Evolutionary conservation across 306 rosid species (phyloP).

Genomic region (Arachis hypogaea): DNA sequence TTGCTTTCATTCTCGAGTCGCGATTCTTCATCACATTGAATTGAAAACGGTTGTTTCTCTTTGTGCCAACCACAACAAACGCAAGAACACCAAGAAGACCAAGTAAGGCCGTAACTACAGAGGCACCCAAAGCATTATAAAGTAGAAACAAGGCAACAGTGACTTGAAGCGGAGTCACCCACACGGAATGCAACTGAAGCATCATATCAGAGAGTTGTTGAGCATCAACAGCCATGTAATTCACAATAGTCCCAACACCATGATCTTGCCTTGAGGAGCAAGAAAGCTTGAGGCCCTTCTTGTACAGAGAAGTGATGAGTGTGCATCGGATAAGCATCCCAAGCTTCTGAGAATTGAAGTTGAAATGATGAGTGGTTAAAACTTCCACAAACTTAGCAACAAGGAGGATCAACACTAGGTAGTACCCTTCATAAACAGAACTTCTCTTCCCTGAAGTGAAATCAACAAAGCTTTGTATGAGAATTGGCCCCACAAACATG

Average conservation of each 20-base stretch:
- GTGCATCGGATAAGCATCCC: constrained; percentile 72
- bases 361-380: constrained; percentile 68
- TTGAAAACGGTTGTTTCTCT: constrained; percentile 53
- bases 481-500: constrained; percentile 69
- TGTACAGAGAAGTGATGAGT: constrained; percentile 65
- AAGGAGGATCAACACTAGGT: constrained; percentile 59
- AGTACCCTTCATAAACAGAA: constrained; percentile 71
- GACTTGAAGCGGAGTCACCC: constrained; percentile 79
- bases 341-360: constrained; percentile 63
- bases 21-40: constrained; percentile 65
- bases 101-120: constrained; percentile 46
- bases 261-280: constrained; percentile 70
- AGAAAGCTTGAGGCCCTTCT: constrained; percentile 64
- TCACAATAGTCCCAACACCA: constrained; percentile 78
- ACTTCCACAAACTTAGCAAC: constrained; percentile 68
- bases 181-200: constrained; percentile 64
- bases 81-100: constrained; percentile 48
- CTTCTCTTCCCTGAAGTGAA: constrained; percentile 68
- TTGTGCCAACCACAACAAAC: constrained; percentile 46
- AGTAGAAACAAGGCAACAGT: constrained; percentile 54
- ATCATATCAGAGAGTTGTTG: constrained; percentile 86
- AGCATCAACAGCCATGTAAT: constrained; percentile 85
- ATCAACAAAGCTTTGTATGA: constrained; percentile 72
- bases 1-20: constrained; percentile 77
- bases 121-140: constrained; percentile 53